phyloP scores from a whole-genome alignment of 2,329 filamentous ascomycete species.

The Microcera coccophila region DNA sequence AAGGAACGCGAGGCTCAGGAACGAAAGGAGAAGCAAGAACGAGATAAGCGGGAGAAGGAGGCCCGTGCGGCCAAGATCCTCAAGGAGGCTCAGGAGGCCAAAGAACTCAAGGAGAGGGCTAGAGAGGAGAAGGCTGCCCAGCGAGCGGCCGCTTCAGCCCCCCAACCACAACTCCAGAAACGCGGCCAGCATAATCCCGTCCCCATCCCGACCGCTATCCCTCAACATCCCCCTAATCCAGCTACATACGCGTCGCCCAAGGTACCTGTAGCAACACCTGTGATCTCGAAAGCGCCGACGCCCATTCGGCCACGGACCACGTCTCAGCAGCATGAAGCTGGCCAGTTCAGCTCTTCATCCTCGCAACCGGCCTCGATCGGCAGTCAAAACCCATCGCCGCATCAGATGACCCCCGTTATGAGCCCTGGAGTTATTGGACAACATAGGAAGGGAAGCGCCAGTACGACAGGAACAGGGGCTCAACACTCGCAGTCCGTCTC shows the following conservation, averaged over 20 bases:
- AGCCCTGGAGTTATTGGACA: slow-evolving; percentile 62
- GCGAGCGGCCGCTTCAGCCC: slow-evolving; percentile 38
- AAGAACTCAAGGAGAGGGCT: slow-evolving; percentile 57
- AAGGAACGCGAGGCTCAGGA: slow-evolving; percentile 66
- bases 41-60: slow-evolving; percentile 60
- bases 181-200: slow-evolving; percentile 36
- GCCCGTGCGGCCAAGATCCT: slow-evolving; percentile 55
- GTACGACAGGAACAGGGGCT: slow-evolving; percentile 25
- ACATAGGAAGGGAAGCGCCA: slow-evolving; percentile 59
- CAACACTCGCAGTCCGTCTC: slow-evolving; percentile 49
- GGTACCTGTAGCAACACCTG: slow-evolving; percentile 73
- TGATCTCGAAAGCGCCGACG: slow-evolving; percentile 75
- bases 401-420: slow-evolving; percentile 57
- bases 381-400: slow-evolving; percentile 58
- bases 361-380: slow-evolving; percentile 57
- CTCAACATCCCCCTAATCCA: slow-evolving; percentile 56
- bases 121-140: slow-evolving; percentile 55
- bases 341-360: slow-evolving; percentile 64
- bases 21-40: slow-evolving; percentile 57
- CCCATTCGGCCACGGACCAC: slow-evolving; percentile 71
- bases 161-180: slow-evolving; percentile 32
- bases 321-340: slow-evolving; percentile 77
- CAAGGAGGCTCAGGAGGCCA: slow-evolving; percentile 51
- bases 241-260: slow-evolving; percentile 71
- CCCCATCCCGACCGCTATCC: slow-evolving; percentile 47